phyloP scores from a whole-genome alignment of 768 basidiomycete species.

The Sarcomyxa edulis region DNA sequence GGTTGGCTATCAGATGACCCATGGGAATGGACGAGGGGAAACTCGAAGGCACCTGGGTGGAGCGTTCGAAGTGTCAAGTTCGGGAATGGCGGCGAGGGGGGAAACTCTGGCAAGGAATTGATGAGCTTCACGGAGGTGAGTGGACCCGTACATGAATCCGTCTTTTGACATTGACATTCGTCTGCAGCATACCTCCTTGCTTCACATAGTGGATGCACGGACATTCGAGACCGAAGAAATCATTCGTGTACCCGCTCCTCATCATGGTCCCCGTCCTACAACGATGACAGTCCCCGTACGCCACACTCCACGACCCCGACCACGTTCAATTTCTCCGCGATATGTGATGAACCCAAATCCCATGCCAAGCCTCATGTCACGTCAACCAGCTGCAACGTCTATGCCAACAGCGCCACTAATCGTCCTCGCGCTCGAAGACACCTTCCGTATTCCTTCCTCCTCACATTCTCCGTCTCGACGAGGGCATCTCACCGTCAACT shows the following conservation, averaged over 20 bases:
- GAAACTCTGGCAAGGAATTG: conserved; percentile 54
- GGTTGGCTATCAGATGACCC: conserved; percentile 60
- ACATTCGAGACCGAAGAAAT: conserved; percentile 80
- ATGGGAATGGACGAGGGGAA: conserved; percentile 62
- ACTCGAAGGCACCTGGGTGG: conserved; percentile 67
- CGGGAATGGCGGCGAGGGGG: conserved; percentile 48
- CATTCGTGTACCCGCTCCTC: conserved; percentile 47
- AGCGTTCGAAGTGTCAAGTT: conserved; percentile 87
- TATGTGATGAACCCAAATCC: no score
- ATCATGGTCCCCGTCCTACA: conserved; percentile 7
- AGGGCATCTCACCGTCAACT: not conserved
- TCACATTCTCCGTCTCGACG: not conserved
- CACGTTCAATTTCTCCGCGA: conserved; percentile 5
- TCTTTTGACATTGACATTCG: conserved; percentile 2
- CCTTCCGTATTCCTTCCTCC: conserved; percentile 42
- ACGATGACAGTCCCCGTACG: conserved; percentile 7
- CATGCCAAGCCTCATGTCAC: no score
- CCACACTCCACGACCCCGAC: conserved; percentile 2
- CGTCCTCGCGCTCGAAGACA: conserved; percentile 50
- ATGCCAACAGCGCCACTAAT: conserved; percentile 23
- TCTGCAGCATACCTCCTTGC: conserved; percentile 66
- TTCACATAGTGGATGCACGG: conserved; percentile 83
- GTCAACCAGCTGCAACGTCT: not conserved
- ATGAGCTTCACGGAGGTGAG: conserved; percentile 89
- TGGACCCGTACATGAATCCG: not conserved